Evolutionary conservation across 106 monocot genomes (phyloP), one percentile per base, ranked within the genome.

Genomic region (Dactylorhiza incarnata): DNA sequence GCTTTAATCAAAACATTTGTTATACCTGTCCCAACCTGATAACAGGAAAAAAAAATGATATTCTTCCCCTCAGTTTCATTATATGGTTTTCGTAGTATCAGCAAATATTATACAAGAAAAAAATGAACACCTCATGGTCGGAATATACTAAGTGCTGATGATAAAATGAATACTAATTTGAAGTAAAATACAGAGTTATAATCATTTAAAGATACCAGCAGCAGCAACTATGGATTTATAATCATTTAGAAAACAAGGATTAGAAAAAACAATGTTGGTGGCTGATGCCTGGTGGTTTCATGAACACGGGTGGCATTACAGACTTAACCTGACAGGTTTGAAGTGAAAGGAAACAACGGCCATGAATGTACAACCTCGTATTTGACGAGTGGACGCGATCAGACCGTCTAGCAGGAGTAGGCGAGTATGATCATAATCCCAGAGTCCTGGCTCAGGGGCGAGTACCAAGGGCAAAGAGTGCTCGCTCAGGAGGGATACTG

Each of bases 1-100:
- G 83, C 48, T 0, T 83, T 92, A 48, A 95, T 92, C 73, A 95
- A 82, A 48, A 76, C 86, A 81, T 95, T 95, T 56, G 95, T 95
- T 68, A 82, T 76, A 49, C 90, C 88, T 55, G 90, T 90, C 10
- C 95, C 95, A 71, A 95, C 82, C 95, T 95, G 87, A 52, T 20
- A 23, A 24, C 5, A 49, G 49, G 22, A 65, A 11, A 29, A 63
- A 63, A 37, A 2, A 37, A 37, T 37, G 37, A 37, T 37, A 37
- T 37, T 52, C 14, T 11, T 14, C 58, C 19, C 8, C 58, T 22
- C 19, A 22, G 22, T 12, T 59, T 59, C n/a, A 59, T 0, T 20
- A 59, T 9, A 59, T 19, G 58, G 20, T 59, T 59, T 59, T 8
- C 6, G 22, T 59, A 5, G n/a, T 59, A 59, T 59, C 7, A 59